These are phyloP conservation scores for Cercospora canescens DNA, from an alignment of 2,329 filamentous ascomycete genomes.

Conservation along the genomic window DNA sequence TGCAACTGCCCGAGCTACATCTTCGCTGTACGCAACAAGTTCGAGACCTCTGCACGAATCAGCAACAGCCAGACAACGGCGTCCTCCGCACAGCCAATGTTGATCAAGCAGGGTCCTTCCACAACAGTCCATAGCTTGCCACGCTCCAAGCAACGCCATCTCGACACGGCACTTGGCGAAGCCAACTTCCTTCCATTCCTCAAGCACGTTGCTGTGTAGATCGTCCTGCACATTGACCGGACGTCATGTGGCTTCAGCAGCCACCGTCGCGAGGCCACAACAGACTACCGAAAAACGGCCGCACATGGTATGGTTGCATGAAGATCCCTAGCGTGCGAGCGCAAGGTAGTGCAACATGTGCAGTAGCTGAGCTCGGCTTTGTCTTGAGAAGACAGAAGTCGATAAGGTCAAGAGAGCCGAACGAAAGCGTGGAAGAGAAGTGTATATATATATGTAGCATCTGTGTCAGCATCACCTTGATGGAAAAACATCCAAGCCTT, in stretches of 20 bases:
- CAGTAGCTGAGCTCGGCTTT: background rate
- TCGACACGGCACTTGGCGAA: slow-evolving; percentile 1
- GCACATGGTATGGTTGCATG: background rate
- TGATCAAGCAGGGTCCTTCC: slow-evolving; percentile 4
- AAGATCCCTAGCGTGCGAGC: background rate
- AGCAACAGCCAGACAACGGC: background rate
- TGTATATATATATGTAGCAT: background rate
- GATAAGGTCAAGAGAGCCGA: background rate
- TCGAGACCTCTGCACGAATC: background rate
- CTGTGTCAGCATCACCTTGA: background rate
- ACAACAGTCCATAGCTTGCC: slow-evolving; percentile 2
- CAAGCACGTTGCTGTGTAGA: background rate
- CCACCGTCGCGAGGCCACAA: background rate
- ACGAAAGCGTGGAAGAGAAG: background rate
- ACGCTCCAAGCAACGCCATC: background rate
- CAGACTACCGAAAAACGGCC: background rate
- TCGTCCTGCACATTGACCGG: background rate
- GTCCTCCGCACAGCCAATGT: background rate
- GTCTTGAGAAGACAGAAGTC: background rate
- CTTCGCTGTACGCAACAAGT: background rate
- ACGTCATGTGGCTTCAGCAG: background rate
- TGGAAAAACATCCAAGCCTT: background rate
- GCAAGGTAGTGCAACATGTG: background rate
- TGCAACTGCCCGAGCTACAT: background rate
- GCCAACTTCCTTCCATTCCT: background rate